Conservation (phyloP, 2,329 filamentous ascomycete genomes). For the Oidium heveae region DNA sequence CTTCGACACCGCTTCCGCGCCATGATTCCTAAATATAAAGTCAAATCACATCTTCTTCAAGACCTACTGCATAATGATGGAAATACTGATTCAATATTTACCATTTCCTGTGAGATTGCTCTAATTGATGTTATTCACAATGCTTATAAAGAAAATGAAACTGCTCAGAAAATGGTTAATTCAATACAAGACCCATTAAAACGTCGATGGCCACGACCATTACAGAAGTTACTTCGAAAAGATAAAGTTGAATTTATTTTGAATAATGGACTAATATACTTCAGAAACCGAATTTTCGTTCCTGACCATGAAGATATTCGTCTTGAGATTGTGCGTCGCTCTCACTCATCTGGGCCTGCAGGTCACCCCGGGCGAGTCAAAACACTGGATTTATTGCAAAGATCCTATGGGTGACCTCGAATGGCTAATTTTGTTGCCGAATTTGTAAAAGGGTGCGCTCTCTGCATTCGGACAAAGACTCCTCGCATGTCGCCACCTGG, state of each 20-base stretch:
- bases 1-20: too few relatives aligned
- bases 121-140: not conserved
- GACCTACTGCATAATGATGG: not conserved
- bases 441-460: not conserved
- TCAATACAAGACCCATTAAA: not conserved
- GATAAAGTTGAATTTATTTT: not conserved
- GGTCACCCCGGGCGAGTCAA: not conserved
- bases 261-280: not conserved
- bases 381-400: not conserved
- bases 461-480: not conserved
- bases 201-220: not conserved
- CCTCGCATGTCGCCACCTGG: not conserved
- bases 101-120: not conserved
- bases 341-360: not conserved
- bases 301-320: not conserved
- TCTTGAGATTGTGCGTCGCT: not conserved
- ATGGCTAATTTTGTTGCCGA: not conserved
- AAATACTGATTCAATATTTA: not conserved
- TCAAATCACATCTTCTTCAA: not conserved
- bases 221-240: not conserved
- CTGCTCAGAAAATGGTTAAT: not conserved
- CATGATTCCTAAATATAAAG: too few relatives aligned
- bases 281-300: not conserved
- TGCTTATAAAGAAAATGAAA: not conserved
- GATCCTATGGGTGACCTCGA: not conserved